phyloP scores from a whole-genome alignment of 2,329 filamentous ascomycete species.

The Xylaria sp. region DNA sequence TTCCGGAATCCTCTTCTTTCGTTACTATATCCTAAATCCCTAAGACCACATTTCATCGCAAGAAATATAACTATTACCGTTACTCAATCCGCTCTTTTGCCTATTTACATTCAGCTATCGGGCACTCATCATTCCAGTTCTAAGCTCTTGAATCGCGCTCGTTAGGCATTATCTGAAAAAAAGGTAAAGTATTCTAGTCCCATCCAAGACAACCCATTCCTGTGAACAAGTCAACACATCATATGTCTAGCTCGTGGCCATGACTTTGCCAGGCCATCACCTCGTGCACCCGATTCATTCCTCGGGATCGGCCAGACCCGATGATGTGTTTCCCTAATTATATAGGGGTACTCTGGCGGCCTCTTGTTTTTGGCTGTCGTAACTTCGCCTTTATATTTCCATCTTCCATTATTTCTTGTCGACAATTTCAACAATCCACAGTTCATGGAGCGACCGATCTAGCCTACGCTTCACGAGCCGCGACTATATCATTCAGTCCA shows the following conservation, averaged over 20 bases:
- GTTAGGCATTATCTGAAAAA: constrained; percentile 28
- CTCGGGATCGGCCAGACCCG: constrained; percentile 22
- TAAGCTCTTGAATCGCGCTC: constrained; percentile 39
- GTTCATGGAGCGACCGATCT: constrained; percentile 4
- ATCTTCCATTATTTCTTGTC: constrained; percentile 5
- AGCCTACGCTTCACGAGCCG: constrained; percentile 4
- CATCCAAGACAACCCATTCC: constrained; percentile 48
- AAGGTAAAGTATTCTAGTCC: constrained; percentile 41
- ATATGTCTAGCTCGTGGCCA: constrained; percentile 32
- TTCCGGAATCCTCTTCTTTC: neutral
- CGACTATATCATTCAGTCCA: constrained; percentile 2
- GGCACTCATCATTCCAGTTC: constrained; percentile 40
- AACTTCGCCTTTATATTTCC: neutral
- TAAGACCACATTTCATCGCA: constrained; percentile 6
- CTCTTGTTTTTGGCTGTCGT: neutral
- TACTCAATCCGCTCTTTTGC: neutral
- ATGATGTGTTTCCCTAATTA: constrained; percentile 10
- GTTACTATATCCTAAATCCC: constrained; percentile 20
- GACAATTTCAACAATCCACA: neutral
- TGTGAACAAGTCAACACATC: constrained; percentile 30
- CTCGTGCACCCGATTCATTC: constrained; percentile 45
- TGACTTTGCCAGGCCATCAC: constrained; percentile 35
- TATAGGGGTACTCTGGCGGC: constrained; percentile 29
- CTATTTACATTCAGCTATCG: constrained; percentile 2
- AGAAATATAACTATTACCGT: neutral